Evolutionary conservation across 306 rosid species (phyloP).

Genomic region (Lithocarpus polystachyus): DNA sequence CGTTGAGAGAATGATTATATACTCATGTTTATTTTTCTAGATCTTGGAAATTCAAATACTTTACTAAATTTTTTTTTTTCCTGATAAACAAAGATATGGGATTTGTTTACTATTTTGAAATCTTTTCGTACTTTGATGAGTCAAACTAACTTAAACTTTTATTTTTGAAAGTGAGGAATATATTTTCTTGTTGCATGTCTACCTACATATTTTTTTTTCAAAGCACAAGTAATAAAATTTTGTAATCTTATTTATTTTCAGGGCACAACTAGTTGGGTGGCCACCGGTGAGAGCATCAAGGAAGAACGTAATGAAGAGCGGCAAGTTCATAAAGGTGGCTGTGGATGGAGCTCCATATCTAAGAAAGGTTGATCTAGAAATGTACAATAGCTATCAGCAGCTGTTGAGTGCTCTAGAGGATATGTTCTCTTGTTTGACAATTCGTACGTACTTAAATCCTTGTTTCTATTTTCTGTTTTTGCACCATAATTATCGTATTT

Average conservation of each 20-base stretch:
- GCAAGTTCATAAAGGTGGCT: conserved; percentile 64
- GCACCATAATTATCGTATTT: too few species aligned
- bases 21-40: too few species aligned
- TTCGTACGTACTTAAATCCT: conserved; percentile 30
- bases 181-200: too few species aligned
- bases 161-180: too few species aligned
- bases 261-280: conserved; percentile 64
- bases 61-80: too few species aligned
- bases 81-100: too few species aligned
- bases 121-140: too few species aligned
- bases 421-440: conserved; percentile 49
- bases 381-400: conserved; percentile 43
- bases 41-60: too few species aligned
- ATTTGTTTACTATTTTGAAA: too few species aligned
- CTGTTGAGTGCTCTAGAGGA: conserved; percentile 41
- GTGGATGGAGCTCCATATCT: conserved; percentile 74
- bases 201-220: background rate
- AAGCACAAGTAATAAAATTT: background rate
- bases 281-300: conserved; percentile 65
- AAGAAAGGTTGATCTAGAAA: conserved; percentile 61
- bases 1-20: too few species aligned
- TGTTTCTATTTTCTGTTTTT: too few species aligned
- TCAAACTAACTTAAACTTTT: too few species aligned
- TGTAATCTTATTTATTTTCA: conserved; percentile 4
- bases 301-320: conserved; percentile 38